Evolutionary conservation across 2,329 filamentous ascomycete genomes (phyloP).

Genomic region (Fusarium sacchari): DNA sequence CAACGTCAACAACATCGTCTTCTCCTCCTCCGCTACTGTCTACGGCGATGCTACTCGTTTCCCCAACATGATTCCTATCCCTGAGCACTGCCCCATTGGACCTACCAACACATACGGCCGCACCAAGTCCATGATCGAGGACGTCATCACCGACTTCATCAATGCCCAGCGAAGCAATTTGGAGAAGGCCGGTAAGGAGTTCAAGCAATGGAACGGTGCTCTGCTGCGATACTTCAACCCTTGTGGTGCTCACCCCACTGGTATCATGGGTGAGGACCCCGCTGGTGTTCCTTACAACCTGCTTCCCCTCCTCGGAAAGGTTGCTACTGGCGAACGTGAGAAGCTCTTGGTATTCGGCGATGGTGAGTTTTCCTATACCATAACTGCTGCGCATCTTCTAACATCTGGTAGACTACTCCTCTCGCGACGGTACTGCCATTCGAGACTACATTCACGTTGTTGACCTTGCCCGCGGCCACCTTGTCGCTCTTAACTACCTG

Average conservation of each 20-base stretch:
- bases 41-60: constrained; percentile 98
- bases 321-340: constrained; percentile 92
- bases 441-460: constrained; percentile 98
- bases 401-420: constrained; percentile 77
- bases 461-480: constrained; percentile 86
- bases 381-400: constrained; percentile 13
- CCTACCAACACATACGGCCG: constrained; percentile 98
- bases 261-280: constrained; percentile 98
- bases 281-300: constrained; percentile 96
- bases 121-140: constrained; percentile 93
- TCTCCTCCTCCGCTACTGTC: constrained; percentile 97
- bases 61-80: constrained; percentile 98
- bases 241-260: constrained; percentile 90
- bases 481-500: constrained; percentile 90
- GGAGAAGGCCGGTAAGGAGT: constrained; percentile 80
- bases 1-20: constrained; percentile 96
- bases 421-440: constrained; percentile 91
- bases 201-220: constrained; percentile 89
- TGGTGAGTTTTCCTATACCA: constrained; percentile 65
- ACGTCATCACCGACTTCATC: constrained; percentile 90
- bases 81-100: constrained; percentile 93
- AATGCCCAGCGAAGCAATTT: constrained; percentile 85
- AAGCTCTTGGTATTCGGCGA: constrained; percentile 96
- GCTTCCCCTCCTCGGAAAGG: constrained; percentile 91
- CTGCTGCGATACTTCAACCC: constrained; percentile 98